Conservation (phyloP, 495 filamentous ascomycete genomes). For the Podospora didyma region DNA sequence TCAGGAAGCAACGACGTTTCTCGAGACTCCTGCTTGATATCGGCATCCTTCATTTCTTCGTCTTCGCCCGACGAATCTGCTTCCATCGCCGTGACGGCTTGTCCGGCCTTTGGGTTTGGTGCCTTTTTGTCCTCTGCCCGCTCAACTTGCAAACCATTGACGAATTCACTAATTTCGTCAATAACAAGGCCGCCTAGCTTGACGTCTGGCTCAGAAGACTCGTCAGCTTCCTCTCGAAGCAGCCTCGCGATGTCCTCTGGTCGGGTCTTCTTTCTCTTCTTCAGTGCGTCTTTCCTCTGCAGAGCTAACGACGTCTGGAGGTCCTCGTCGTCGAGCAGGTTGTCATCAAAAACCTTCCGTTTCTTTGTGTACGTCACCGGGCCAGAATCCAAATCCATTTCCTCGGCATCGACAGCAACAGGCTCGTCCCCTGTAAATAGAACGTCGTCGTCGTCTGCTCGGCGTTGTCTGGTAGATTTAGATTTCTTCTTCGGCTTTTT, state of each 20-base stretch:
- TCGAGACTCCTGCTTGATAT: conserved; percentile 19
- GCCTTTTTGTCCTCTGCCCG: conserved; percentile 62
- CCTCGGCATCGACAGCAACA: conserved; percentile 40
- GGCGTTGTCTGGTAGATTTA: conserved; percentile 66
- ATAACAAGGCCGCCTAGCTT: conserved; percentile 70
- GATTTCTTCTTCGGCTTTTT: conserved; percentile 91
- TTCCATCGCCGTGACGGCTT: conserved; percentile 43
- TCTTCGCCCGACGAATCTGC: conserved; percentile 50
- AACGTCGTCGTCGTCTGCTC: conserved; percentile 71
- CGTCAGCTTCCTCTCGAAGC: conserved; percentile 63
- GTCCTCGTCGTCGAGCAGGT: conserved; percentile 88
- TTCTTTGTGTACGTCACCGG: conserved; percentile 50
- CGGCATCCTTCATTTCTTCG: conserved; percentile 53
- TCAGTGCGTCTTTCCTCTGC: conserved; percentile 76
- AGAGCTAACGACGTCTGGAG: conserved; percentile 78
- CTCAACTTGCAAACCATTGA: conserved; percentile 68
- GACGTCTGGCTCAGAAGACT: conserved; percentile 31
- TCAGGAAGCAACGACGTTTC: conserved; percentile 14
- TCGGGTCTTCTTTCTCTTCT: conserved; percentile 79
- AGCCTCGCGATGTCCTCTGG: conserved; percentile 84
- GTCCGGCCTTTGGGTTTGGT: conserved; percentile 35
- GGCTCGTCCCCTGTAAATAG: conserved; percentile 46
- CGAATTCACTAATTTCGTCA: conserved; percentile 93
- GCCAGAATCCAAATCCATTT: conserved; percentile 75
- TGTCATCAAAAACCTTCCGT: conserved; percentile 58